Percentiles rank a stretch among this genome's conserved stretches.
phyloP scores from a whole-genome alignment of 2,329 filamentous ascomycete species.

The Epichloe sp. region DNA sequence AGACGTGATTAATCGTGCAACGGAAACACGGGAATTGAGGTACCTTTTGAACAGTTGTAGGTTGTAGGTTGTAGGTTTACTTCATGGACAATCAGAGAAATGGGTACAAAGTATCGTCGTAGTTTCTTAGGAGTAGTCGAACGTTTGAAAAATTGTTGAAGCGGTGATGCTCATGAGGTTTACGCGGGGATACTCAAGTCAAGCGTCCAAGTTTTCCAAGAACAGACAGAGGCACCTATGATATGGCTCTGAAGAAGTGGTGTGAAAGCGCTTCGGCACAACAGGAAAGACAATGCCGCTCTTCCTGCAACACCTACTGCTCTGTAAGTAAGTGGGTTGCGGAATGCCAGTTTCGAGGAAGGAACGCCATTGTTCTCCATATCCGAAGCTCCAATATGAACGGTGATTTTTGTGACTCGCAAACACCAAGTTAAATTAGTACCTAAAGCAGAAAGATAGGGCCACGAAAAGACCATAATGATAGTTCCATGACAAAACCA shows the following conservation, averaged over 20 bases:
- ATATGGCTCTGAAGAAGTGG: not conserved
- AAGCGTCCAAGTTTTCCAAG: not conserved
- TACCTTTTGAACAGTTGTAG: not conserved
- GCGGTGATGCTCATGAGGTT: not conserved
- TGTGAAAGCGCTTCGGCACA: not conserved
- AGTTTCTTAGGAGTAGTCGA: not conserved
- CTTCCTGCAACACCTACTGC: not conserved
- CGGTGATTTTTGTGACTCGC: not conserved
- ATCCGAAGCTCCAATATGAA: not conserved
- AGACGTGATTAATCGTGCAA: not conserved
- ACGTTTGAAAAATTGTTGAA: not conserved
- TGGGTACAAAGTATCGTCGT: not conserved
- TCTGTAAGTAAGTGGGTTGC: not conserved
- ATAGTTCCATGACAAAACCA: not conserved
- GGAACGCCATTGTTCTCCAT: not conserved
- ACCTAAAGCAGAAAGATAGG: not conserved
- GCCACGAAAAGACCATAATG: not conserved
- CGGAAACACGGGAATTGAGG: not conserved
- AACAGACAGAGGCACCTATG: not conserved
- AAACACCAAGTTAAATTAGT: not conserved
- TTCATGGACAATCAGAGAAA: not conserved
- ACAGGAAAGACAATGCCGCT: not conserved
- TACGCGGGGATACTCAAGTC: not conserved
- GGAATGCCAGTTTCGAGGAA: not conserved
- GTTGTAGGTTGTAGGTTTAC: not conserved